A percentile compares a stretch with the other conserved stretches of the same genome.
Evolutionary conservation across 768 basidiomycete genomes (phyloP).

Genomic region (Lactifluus pinguis): DNA sequence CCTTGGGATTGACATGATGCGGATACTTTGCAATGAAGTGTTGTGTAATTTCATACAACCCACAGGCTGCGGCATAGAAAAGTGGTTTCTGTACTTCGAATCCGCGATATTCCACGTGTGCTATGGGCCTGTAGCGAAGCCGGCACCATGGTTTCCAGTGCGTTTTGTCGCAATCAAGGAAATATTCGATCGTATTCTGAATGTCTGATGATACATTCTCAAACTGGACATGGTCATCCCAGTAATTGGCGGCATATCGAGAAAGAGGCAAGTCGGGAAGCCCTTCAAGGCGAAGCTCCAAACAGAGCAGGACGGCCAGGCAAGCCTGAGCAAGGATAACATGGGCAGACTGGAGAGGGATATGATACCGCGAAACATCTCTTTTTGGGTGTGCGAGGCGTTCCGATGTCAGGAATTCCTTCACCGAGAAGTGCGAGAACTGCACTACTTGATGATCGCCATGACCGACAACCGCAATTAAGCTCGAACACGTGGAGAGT

Average conservation of each 20-base stretch:
- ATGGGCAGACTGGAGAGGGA: neutral
- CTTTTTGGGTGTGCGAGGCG: neutral
- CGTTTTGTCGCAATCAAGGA: neutral
- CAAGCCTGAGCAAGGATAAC: neutral
- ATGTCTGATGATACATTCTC: neutral
- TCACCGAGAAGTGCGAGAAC: constrained; percentile 7
- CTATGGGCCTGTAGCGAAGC: neutral
- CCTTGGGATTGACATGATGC: neutral
- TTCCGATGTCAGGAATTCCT: constrained; percentile 4
- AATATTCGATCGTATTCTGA: neutral
- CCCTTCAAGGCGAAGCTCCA: neutral
- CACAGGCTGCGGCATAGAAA: neutral
- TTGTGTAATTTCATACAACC: neutral
- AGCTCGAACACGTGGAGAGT: constrained; percentile 2
- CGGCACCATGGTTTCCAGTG: constrained; percentile 1
- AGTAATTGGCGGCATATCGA: neutral
- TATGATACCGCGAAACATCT: neutral
- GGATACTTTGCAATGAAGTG: neutral
- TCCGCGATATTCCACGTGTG: no score
- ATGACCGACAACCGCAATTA: neutral
- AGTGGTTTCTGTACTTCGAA: neutral
- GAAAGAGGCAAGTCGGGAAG: neutral
- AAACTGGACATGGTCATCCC: neutral
- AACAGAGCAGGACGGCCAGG: neutral
- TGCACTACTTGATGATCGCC: neutral